phyloP scores from a whole-genome alignment of 805 yeast species.

The Metschnikowia dekortorum region DNA sequence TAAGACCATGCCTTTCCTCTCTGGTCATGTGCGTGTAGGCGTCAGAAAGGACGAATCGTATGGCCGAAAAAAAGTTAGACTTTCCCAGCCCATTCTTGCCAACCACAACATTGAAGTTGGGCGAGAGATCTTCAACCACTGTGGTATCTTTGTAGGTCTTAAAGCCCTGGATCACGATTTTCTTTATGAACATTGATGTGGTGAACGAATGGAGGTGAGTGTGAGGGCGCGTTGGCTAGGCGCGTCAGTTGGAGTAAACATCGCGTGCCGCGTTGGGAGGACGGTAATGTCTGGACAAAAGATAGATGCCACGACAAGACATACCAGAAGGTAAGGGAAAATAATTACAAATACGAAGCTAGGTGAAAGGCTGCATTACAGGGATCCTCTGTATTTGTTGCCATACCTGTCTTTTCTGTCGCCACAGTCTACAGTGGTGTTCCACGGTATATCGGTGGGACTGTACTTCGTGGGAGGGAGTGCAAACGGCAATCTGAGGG shows the following conservation, averaged over 20 bases:
- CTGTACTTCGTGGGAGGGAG: slow-evolving; percentile 46
- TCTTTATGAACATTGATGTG: slow-evolving; percentile 34
- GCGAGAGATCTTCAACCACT: slow-evolving; percentile 68
- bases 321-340: no score
- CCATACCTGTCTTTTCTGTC: slow-evolving; percentile 9
- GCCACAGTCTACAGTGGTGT: slow-evolving; percentile 13
- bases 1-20: slow-evolving; percentile 80
- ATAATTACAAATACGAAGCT: no score
- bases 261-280: neutral
- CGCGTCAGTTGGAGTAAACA: slow-evolving; percentile 1
- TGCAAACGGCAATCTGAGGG: slow-evolving; percentile 50
- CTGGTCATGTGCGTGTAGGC: slow-evolving; percentile 79
- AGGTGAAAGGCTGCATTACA: neutral
- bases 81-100: slow-evolving; percentile 98
- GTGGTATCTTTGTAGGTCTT: slow-evolving; percentile 88
- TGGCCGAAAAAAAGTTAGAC: slow-evolving; percentile 92
- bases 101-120: slow-evolving; percentile 75
- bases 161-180: slow-evolving; percentile 83
- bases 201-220: neutral
- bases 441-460: slow-evolving; percentile 48
- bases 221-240: neutral
- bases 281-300: no score
- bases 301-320: no score
- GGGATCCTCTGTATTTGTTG: slow-evolving; percentile 3
- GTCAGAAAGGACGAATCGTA: slow-evolving; percentile 86